Evolutionary conservation across 495 filamentous ascomycete genomes (phyloP), one percentile per base, ranked within the genome.

Genomic region (Copromyces sp.): DNA sequence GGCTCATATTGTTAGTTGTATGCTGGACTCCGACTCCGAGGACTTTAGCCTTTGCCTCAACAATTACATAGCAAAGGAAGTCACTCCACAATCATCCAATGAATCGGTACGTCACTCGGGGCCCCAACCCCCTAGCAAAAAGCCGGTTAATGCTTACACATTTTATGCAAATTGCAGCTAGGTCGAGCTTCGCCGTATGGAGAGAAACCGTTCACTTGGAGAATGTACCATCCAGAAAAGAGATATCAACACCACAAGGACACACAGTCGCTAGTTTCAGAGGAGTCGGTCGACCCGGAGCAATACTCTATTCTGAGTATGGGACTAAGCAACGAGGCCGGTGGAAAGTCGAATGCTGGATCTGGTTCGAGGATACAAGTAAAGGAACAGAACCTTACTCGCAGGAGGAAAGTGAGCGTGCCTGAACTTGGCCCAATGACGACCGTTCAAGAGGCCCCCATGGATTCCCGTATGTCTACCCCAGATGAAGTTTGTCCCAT

Each of bases 391-490:
- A 84, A 83, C 70, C 75, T 87, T 72, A 83, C 78, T 61, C 83
- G 87, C 73, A 81, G 89, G 73, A 82, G 89, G 77, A 92, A 92
- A 75, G 82, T 87, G 74, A 90, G 86, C 77, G 86, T 89, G 8
- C 85, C 89, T 12, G 90, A 91, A 69, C 77, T 91, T 35, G 90
- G 87, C 4, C 86, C 87, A 47, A 90, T 91, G 88, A 88, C 89
- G 6, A 91, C 89, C 3, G 89, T 91, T 14, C 89, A 90, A 73
- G 91, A 92, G 76, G 79, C 84, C 68, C 80, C 86, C 53, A 88
- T 92, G 84, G 91, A 93, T 80, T 93, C 91, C 77, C 91, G 91
- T 93, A 87, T 84, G 91, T 86, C 39, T 9, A 35, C 9, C 59
- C 39, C 16, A 20, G n/a, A 38, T 59, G 29, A 29, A 65, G 9